phyloP scores from a whole-genome alignment of 352 stramenopile species.

The Phytophthora ramorum region DNA sequence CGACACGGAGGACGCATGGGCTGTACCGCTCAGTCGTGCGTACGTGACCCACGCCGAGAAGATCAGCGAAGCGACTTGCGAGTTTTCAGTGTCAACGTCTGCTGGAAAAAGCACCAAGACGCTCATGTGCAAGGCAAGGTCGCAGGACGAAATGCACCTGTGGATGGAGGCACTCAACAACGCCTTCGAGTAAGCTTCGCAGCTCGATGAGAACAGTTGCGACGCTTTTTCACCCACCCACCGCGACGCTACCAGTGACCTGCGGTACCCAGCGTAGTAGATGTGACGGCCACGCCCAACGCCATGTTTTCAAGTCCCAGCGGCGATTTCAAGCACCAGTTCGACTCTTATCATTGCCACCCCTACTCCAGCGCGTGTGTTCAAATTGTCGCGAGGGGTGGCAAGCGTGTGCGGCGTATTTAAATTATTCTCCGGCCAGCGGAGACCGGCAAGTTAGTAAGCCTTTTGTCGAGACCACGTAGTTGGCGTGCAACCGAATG shows the following conservation, averaged over 20 bases:
- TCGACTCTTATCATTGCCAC: slow-evolving; percentile 21
- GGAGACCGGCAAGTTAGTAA: slow-evolving; percentile 45
- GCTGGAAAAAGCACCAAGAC: slow-evolving; percentile 78
- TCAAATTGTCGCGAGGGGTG: slow-evolving; percentile 23
- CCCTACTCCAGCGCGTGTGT: slow-evolving; percentile 22
- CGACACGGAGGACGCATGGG: slow-evolving; percentile 83
- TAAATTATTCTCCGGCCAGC: slow-evolving; percentile 52
- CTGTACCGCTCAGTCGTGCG: slow-evolving; percentile 73
- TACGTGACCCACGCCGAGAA: slow-evolving; percentile 80
- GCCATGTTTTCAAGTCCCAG: slow-evolving; percentile 27
- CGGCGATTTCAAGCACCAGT: slow-evolving; percentile 14
- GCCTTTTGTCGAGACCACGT: slow-evolving; percentile 44
- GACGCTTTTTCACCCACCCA: slow-evolving; percentile 21
- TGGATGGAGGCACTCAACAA: slow-evolving; percentile 73
- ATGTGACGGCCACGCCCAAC: slow-evolving; percentile 36
- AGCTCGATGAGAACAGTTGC: slow-evolving; percentile 23
- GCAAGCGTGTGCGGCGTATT: slow-evolving; percentile 46
- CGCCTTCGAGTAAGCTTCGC: slow-evolving; percentile 53
- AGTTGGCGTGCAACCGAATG: slow-evolving; percentile 38
- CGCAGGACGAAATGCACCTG: slow-evolving; percentile 78
- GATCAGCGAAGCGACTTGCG: slow-evolving; percentile 59
- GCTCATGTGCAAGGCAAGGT: slow-evolving; percentile 68
- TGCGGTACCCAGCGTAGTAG: slow-evolving; percentile 50
- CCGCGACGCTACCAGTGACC: slow-evolving; percentile 12
- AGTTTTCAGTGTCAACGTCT: slow-evolving; percentile 71